Evolutionary conservation across 2,329 filamentous ascomycete genomes (phyloP).

Genomic region (Colletotrichum eremochloae): DNA sequence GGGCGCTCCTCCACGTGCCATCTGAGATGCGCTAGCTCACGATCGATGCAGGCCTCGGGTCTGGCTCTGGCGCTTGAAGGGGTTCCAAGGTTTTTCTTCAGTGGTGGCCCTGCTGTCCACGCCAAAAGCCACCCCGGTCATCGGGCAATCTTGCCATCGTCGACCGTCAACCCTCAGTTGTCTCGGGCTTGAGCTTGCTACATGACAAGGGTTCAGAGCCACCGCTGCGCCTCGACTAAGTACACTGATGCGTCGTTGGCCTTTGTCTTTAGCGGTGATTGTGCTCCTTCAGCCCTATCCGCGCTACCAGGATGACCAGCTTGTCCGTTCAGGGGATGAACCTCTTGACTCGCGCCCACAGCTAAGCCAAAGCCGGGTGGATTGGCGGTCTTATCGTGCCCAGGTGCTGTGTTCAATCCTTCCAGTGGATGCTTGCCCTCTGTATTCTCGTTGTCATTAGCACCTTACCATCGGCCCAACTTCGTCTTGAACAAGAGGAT

Average conservation of each 20-base stretch:
- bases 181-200: slow-evolving; percentile 44
- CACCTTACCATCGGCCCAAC: too few species aligned
- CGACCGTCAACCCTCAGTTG: neutral
- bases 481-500: neutral
- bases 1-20: slow-evolving; percentile 25
- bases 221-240: too few species aligned
- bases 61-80: neutral
- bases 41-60: slow-evolving; percentile 5
- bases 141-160: neutral
- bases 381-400: neutral
- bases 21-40: slow-evolving; percentile 16
- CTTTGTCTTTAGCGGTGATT: neutral
- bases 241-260: too few species aligned
- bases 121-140: neutral
- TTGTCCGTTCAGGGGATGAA: neutral
- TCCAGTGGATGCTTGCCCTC: too few species aligned
- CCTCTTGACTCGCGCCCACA: neutral
- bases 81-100: neutral
- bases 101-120: too few species aligned
- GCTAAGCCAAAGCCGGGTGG: neutral
- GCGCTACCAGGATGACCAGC: neutral
- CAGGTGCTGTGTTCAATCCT: too few species aligned
- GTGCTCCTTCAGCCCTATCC: neutral
- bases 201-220: slow-evolving; percentile 44
- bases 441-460: too few species aligned